Evolutionary conservation across 2,329 filamentous ascomycete genomes (phyloP).

Genomic region (Penicillium occitanis): DNA sequence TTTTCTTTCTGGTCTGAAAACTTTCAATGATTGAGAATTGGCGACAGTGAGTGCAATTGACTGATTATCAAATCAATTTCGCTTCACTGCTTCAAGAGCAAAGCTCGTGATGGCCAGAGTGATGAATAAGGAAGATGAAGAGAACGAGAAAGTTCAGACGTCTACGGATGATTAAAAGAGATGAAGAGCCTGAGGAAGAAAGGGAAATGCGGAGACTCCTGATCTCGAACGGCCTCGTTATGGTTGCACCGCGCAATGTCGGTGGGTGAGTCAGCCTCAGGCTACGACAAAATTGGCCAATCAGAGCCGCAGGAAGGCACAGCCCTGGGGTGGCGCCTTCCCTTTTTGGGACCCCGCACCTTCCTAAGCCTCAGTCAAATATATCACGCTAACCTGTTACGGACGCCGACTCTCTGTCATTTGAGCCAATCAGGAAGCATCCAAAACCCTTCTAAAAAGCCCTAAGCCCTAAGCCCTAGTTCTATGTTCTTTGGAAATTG

Average conservation of each 20-base stretch:
- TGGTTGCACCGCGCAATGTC: background rate
- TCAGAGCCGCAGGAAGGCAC: background rate
- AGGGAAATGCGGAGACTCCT: background rate
- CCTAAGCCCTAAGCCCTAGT: background rate
- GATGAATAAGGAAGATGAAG: background rate
- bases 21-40: constrained; percentile 7
- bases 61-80: background rate
- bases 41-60: constrained; percentile 18
- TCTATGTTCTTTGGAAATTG: background rate
- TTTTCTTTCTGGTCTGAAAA: background rate
- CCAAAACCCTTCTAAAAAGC: background rate
- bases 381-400: constrained; percentile 9
- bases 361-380: background rate
- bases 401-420: constrained; percentile 18
- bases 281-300: background rate
- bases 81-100: background rate
- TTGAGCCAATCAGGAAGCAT: background rate
- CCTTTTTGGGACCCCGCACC: constrained; percentile 21
- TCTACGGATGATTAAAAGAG: background rate
- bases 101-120: background rate
- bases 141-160: background rate
- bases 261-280: constrained; percentile 1
- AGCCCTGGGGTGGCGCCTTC: constrained; percentile 3
- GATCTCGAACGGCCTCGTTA: background rate
- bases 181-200: background rate